Conservation (phyloP, 2,329 filamentous ascomycete species). For the Diaporthe sp. region DNA sequence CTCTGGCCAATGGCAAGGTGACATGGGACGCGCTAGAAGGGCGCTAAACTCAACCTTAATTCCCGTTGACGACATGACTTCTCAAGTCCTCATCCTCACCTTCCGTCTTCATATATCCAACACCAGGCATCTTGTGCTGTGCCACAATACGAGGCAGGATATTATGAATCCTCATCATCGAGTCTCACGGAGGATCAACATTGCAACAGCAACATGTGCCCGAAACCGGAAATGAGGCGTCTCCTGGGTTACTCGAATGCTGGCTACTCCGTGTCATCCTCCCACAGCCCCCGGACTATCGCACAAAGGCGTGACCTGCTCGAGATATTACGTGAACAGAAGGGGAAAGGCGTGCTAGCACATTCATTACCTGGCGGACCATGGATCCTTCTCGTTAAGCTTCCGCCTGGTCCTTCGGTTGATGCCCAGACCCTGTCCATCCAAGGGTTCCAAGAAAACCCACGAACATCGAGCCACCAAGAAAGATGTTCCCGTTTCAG, state of each 20-base stretch:
- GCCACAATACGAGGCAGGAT: neutral
- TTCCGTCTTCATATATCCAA: neutral
- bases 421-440: neutral
- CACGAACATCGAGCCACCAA: neutral
- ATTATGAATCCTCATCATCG: neutral
- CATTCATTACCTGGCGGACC: neutral
- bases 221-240: neutral
- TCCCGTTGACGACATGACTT: conserved; percentile 31
- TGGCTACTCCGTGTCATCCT: neutral
- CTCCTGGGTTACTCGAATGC: neutral
- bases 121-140: neutral
- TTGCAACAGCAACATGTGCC: neutral
- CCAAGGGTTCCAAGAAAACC: neutral
- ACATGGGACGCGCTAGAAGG: neutral
- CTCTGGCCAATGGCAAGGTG: neutral
- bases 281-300: neutral
- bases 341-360: neutral
- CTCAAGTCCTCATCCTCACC: neutral
- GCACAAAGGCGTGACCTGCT: neutral
- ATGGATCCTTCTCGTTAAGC: neutral
- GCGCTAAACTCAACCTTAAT: conserved; percentile 32
- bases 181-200: neutral
- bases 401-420: neutral
- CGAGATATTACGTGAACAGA: neutral
- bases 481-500: conserved; percentile 18